Evolutionary conservation across 495 filamentous ascomycete species (phyloP), one percentile per base, ranked within the genome.

Genomic region (Penicillium nucicola): DNA sequence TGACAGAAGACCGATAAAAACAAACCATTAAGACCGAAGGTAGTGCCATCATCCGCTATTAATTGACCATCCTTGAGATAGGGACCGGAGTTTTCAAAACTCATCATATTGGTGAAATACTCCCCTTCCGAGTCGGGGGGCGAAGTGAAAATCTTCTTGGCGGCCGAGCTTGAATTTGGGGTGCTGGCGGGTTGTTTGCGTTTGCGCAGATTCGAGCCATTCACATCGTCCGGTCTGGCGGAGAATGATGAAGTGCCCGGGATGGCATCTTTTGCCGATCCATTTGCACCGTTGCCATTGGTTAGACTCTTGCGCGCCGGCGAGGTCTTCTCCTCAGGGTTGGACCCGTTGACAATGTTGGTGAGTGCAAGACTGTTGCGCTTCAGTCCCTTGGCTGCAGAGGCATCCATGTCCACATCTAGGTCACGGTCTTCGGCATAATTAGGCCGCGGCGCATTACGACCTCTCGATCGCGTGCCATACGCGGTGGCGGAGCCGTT

Each of bases 401-500:
- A 73, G 57, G 62, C 70, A 54, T 81, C 83, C 64, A 87, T 79
- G 33, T 98, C 93, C 70, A 89, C 82, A 53, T 97, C 95, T 55
- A 90, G 72, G 60, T 97, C 93, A 62, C 86, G 87, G 70, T 98
- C 95, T 71, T 98, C 93, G 25, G 93, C 95, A 69, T 98, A 98
- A 67, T 98, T 98, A 40, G 85, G 83, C 53, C 93, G 87, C 55
- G 88, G 78, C 48, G 87, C 89, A 34, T 85, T 87, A 52, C 92
- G 84, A 64, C 95, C 95, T 66, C 93, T 85, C 49, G 93, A 98
- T 56, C 93, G 88, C 55, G 95, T 99, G 52, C 93, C 93, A 67
- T 99, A 97, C 17, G 90, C 88, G 40, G 87, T 74, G 50, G 67
- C 70, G 53, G 73, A 70, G 48, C 66, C 64, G 60, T 65, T 66